phyloP scores from a whole-genome alignment of 1,139 yeast genomes.

The Pichia sp. region DNA sequence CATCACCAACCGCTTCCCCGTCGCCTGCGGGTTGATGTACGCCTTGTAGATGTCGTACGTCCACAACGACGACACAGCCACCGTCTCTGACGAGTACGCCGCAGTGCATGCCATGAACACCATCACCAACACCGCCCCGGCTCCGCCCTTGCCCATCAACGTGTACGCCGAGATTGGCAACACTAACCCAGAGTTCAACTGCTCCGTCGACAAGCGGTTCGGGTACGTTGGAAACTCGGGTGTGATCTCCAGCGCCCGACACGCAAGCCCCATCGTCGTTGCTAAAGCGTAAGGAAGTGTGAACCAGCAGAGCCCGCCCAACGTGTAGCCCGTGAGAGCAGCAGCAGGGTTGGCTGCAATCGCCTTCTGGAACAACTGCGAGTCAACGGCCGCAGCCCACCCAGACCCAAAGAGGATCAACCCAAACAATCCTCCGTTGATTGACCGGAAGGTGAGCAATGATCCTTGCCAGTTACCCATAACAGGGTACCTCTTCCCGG shows the following conservation, averaged over 20 bases:
- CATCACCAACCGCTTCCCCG: conserved; percentile 38
- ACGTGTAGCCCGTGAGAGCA: conserved; percentile 36
- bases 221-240: conserved; percentile 33
- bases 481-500: conserved; percentile 34
- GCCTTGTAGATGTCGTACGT: conserved; percentile 46
- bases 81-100: conserved; percentile 45
- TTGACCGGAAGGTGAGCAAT: conserved; percentile 42
- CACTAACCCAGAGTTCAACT: conserved; percentile 38
- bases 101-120: conserved; percentile 48
- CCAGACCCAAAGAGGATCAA: conserved; percentile 24
- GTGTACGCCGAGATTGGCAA: conserved; percentile 41
- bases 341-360: conserved; percentile 38
- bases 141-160: conserved; percentile 43
- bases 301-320: conserved; percentile 45
- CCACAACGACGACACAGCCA: conserved; percentile 44
- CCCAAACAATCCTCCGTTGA: conserved; percentile 29
- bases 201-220: conserved; percentile 27
- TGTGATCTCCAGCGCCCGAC: conserved; percentile 33
- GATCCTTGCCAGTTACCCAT: conserved; percentile 43
- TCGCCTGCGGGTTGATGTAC: conserved; percentile 42
- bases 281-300: conserved; percentile 43
- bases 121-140: conserved; percentile 41
- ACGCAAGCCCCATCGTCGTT: conserved; percentile 39
- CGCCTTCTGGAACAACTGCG: conserved; percentile 32
- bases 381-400: conserved; percentile 28